Percentiles rank a stretch among this genome's conserved stretches.
Evolutionary conservation across 225 moss, liverwort and hornwort genomes (phyloP).

Genomic region (Physcomitrium patens): DNA sequence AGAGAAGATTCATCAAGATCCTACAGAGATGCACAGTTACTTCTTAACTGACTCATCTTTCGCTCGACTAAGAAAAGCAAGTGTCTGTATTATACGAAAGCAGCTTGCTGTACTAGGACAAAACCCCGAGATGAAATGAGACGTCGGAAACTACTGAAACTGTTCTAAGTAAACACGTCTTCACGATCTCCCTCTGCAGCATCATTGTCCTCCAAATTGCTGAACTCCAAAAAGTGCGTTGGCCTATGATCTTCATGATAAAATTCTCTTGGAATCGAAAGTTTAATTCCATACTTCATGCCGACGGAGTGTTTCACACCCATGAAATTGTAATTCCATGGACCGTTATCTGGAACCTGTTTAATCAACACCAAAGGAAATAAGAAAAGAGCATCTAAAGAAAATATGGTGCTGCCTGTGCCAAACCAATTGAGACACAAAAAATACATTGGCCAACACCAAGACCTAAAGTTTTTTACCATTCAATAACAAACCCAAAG

Average conservation of each 20-base stretch:
- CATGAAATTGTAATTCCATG: conserved; percentile 99
- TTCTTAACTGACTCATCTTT: too few relatives aligned
- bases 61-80: too few relatives aligned
- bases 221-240: conserved; percentile 98
- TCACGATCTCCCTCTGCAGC: conserved; percentile 96
- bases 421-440: background rate
- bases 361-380: conserved; percentile 18
- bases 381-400: conserved; percentile 1
- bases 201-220: conserved; percentile 95
- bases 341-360: conserved; percentile 95
- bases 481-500: too few relatives aligned
- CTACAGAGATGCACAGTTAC: too few relatives aligned
- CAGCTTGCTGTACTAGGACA: too few relatives aligned
- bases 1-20: too few relatives aligned
- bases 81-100: too few relatives aligned
- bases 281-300: conserved; percentile 97
- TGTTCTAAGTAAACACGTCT: conserved; percentile 59
- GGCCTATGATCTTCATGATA: conserved; percentile 99
- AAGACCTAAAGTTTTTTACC: too few relatives aligned
- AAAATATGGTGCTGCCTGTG: too few relatives aligned
- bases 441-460: too few relatives aligned
- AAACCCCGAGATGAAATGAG: too few relatives aligned
- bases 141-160: too few relatives aligned
- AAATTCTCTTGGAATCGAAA: conserved; percentile 90
- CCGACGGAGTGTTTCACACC: conserved; percentile 97